Evolutionary conservation across 768 basidiomycete genomes (phyloP).

Genomic region (Auriculariales sp.): DNA sequence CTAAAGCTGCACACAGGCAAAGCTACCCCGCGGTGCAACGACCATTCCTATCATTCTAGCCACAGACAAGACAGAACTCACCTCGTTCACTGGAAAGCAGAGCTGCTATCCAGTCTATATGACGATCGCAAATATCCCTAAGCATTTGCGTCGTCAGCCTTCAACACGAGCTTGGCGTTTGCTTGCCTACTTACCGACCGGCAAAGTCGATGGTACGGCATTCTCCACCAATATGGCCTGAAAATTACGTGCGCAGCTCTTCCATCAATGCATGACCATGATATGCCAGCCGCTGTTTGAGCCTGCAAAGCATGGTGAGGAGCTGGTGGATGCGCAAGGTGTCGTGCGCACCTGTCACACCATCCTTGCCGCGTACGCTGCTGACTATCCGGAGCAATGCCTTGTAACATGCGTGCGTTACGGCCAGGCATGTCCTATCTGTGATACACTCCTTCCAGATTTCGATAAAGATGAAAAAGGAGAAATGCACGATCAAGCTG

Average conservation of each 20-base stretch:
- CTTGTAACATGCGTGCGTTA: conserved; percentile 17
- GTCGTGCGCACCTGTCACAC: conserved; percentile 17
- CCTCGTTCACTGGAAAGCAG: conserved; percentile 10
- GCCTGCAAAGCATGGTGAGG: conserved; percentile 18
- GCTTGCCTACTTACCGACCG: conserved; percentile 24
- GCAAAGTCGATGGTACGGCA: conserved; percentile 15
- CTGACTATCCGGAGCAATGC: conserved; percentile 32
- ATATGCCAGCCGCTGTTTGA: conserved; percentile 19
- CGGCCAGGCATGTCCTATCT: conserved; percentile 11
- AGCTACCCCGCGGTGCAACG: conserved; percentile 7
- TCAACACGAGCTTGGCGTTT: conserved; percentile 19
- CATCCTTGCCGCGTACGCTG: conserved; percentile 24
- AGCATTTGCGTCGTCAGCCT: conserved; percentile 22
- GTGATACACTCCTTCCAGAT: conserved; percentile 3
- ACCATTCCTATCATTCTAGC: conserved; percentile 9
- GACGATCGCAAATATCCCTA: conserved; percentile 27
- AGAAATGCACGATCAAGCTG: neutral
- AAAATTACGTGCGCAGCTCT: conserved; percentile 10
- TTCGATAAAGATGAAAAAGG: conserved; percentile 3
- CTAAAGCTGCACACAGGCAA: neutral
- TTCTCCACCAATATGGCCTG: neutral
- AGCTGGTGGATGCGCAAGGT: conserved; percentile 24
- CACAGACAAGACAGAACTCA: conserved; percentile 12
- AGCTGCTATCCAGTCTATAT: conserved; percentile 24
- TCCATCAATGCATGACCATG: conserved; percentile 22